Evolutionary conservation across 768 basidiomycete species (phyloP).

Genomic region (Auriculariales sp.): DNA sequence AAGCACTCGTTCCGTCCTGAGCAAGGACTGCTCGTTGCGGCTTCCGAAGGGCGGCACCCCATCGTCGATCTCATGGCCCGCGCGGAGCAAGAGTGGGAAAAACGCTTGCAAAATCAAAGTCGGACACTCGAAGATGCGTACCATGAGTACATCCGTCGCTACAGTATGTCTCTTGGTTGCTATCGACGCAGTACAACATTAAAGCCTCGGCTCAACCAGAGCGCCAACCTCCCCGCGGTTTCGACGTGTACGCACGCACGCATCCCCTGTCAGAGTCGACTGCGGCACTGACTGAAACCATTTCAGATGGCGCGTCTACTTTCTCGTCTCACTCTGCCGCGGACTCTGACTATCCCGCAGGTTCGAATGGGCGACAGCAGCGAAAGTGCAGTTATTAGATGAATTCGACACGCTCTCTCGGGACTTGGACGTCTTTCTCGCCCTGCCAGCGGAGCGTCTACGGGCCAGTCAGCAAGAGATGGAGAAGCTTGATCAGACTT

Average conservation of each 20-base stretch:
- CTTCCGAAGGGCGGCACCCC: constrained; percentile 27
- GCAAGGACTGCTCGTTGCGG: too few species aligned
- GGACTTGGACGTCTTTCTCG: constrained; percentile 31
- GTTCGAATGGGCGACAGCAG: constrained; percentile 30
- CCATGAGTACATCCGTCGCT: constrained; percentile 22
- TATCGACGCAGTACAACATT: not conserved
- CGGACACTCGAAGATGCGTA: constrained; percentile 23
- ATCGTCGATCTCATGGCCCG: constrained; percentile 27
- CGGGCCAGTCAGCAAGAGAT: constrained; percentile 14
- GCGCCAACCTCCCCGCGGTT: constrained; percentile 26
- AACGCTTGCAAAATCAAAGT: constrained; percentile 20
- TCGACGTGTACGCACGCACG: too few species aligned
- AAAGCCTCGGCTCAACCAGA: not conserved
- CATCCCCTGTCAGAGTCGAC: too few species aligned
- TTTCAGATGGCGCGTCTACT: constrained; percentile 18
- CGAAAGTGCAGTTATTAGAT: constrained; percentile 35
- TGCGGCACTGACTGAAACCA: too few species aligned
- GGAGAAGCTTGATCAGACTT: constrained; percentile 19
- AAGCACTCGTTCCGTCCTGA: too few species aligned
- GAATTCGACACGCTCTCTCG: constrained; percentile 38
- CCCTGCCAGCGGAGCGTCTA: constrained; percentile 20
- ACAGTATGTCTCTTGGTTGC: constrained; percentile 5
- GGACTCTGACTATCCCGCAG: constrained; percentile 7
- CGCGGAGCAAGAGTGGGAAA: constrained; percentile 24
- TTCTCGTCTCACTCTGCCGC: not conserved